Percentiles rank a stretch among this genome's conserved stretches.
phyloP scores from a whole-genome alignment of 306 rosid species.

The Astragalus membranaceus region DNA sequence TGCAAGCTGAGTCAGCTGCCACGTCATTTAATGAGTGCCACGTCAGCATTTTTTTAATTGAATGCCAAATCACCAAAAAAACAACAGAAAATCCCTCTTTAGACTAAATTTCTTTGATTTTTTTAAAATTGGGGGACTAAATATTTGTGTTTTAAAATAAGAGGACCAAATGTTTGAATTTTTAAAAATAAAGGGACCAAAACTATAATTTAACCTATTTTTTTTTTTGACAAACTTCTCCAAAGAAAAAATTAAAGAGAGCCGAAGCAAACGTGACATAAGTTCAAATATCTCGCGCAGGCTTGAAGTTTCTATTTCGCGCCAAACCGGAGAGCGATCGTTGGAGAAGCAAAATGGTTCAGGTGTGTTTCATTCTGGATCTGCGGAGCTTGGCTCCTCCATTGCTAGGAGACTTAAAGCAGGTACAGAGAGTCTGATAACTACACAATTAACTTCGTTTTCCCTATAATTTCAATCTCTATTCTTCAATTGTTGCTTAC shows the following conservation, averaged over 20 bases:
- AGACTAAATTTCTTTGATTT: too few relatives aligned
- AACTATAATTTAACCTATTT: too few relatives aligned
- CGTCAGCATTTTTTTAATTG: too few relatives aligned
- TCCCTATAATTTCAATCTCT: not conserved
- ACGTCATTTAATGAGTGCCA: too few relatives aligned
- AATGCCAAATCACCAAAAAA: too few relatives aligned
- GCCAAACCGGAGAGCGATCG: slow-evolving; percentile 29
- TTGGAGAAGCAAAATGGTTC: slow-evolving; percentile 44
- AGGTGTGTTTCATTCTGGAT: slow-evolving; percentile 62
- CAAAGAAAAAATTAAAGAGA: not conserved
- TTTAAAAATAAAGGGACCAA: too few relatives aligned
- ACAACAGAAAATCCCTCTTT: too few relatives aligned
- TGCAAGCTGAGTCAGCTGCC: too few relatives aligned
- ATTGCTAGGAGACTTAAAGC: slow-evolving; percentile 45
- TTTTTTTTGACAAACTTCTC: too few relatives aligned
- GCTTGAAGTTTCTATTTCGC: slow-evolving; percentile 15
- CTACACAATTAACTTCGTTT: not conserved
- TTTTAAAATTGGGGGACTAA: too few relatives aligned
- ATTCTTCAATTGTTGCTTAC: not conserved
- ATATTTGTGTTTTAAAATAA: too few relatives aligned
- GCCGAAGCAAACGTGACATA: not conserved
- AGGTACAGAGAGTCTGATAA: slow-evolving; percentile 29
- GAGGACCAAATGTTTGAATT: too few relatives aligned
- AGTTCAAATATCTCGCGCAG: slow-evolving; percentile 11
- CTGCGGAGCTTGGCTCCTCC: slow-evolving; percentile 58